Percentiles rank a stretch among this genome's conserved stretches.
Conservation (phyloP, 495 filamentous ascomycete species). For the Venustampulla echinocandica region DNA sequence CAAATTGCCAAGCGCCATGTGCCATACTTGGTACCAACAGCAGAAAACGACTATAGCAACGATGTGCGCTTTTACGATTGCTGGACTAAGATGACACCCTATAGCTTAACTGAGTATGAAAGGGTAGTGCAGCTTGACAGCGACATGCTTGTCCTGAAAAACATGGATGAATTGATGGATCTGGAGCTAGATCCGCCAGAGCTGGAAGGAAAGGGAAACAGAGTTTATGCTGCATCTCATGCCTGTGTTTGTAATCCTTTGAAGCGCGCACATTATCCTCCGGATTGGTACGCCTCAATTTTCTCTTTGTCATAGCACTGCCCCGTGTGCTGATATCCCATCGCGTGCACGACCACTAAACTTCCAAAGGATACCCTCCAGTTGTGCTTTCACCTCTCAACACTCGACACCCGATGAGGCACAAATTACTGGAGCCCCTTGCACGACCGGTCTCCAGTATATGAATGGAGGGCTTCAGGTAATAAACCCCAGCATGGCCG, state of each 20-base stretch:
- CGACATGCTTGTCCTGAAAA: conserved; percentile 69
- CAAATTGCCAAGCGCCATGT: conserved; percentile 54
- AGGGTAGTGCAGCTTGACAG: conserved; percentile 70
- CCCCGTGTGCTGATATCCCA: not conserved
- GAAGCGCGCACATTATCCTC: conserved; percentile 63
- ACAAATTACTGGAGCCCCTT: conserved; percentile 36
- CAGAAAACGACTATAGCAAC: conserved; percentile 47
- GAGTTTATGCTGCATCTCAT: conserved; percentile 64
- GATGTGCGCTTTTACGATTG: conserved; percentile 73
- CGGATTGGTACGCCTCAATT: conserved; percentile 53
- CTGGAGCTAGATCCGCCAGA: conserved; percentile 51
- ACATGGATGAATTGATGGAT: conserved; percentile 86
- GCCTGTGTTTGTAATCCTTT: conserved; percentile 80
- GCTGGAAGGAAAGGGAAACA: conserved; percentile 40
- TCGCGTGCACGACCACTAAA: not conserved
- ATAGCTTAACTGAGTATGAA: conserved; percentile 60
- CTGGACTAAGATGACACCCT: conserved; percentile 75
- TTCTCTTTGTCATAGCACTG: too few relatives aligned
- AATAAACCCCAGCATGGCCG: conserved; percentile 48
- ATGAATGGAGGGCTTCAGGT: conserved; percentile 71
- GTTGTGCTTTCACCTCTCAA: conserved; percentile 69
- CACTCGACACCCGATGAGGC: conserved; percentile 19
- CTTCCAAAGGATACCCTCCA: conserved; percentile 46
- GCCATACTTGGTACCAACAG: conserved; percentile 52
- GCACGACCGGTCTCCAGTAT: conserved; percentile 48